Evolutionary conservation across 1,139 yeast species (phyloP), one percentile per base, ranked within the genome.

Genomic region (Suhomyces anneliseae): DNA sequence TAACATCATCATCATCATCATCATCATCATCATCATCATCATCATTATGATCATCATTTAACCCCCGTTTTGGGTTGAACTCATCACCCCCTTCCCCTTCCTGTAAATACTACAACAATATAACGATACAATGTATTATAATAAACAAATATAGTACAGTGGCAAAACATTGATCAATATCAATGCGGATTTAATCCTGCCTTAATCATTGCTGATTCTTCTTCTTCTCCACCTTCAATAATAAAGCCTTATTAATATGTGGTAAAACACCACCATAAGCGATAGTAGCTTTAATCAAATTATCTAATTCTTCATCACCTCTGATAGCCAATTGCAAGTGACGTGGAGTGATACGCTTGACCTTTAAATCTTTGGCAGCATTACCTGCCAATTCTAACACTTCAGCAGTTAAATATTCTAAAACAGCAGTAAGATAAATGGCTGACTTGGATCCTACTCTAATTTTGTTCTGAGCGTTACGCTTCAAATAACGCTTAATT

Each of bases 231-330:
- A 89, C 97, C 80, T 92, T 92, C 72, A 90, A 82, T 69, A 92
- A 77, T 64, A 90, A 81, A 48, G 96, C 97, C 76, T 90, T 90
- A 77, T 90, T 92, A 68, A 92, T 90, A 66, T 92, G 97, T 48
- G 99, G 99, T 76, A 93, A 80, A 49, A 95, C 99, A 84, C 99
- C 99, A 76, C 99, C 99, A 63, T 87, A 92, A 43, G 99, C 98
- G 70, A 95, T 95, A 52, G 99, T 95, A 57, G 98, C 99, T 69
- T 89, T 87, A 64, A 95, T 89, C 69, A 95, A 81, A 60, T 90
- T 87, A 75, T 93, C 98, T 70, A 95, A 83, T 74, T 95, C 99
- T 72, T 93, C 99, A 74, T 95, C 99, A 57, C 98, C 98, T 76
- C 99, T 88, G 64, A 93, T 93, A 55, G 99, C 99, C 70, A 95